These are phyloP conservation scores for Trichoderma gamsii DNA, from an alignment of 495 filamentous ascomycete genomes.

Conservation along the genomic window DNA sequence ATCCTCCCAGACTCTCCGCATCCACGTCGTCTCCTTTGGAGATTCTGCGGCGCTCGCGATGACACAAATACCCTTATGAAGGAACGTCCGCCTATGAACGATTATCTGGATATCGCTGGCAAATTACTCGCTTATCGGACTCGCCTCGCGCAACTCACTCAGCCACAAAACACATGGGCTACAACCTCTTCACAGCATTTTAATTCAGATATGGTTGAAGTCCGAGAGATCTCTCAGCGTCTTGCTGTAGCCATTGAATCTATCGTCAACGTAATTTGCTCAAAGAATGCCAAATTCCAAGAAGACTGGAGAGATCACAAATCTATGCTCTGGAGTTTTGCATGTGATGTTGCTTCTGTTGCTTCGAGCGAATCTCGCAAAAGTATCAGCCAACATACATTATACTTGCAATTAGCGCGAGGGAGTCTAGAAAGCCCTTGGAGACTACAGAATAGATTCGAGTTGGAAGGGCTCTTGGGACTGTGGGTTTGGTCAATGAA, in stretches of 20 bases:
- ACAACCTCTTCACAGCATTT: not conserved
- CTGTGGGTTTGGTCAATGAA: not conserved
- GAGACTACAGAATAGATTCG: not conserved
- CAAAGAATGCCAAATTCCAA: not conserved
- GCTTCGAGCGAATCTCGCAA: not conserved
- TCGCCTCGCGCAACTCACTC: not conserved
- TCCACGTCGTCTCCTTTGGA: not conserved
- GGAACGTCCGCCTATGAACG: not conserved
- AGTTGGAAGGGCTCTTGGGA: not conserved
- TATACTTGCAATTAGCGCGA: not conserved
- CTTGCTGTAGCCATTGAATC: not conserved
- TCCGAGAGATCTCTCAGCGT: not conserved
- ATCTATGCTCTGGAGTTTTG: not conserved
- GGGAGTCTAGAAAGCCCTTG: not conserved
- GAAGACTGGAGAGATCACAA: not conserved
- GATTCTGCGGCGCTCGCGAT: not conserved
- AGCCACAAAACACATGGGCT: conserved; percentile 26
- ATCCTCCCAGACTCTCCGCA: not conserved
- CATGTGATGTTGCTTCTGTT: not conserved
- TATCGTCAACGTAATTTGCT: not conserved
- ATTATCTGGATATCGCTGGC: not conserved
- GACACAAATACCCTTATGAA: not conserved
- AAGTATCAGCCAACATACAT: not conserved
- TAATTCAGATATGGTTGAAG: not conserved
- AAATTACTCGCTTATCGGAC: not conserved